Percentiles rank a stretch among this genome's conserved stretches.
Conservation (phyloP, 176 grass and related monocot species). For the Zizania latifolia region DNA sequence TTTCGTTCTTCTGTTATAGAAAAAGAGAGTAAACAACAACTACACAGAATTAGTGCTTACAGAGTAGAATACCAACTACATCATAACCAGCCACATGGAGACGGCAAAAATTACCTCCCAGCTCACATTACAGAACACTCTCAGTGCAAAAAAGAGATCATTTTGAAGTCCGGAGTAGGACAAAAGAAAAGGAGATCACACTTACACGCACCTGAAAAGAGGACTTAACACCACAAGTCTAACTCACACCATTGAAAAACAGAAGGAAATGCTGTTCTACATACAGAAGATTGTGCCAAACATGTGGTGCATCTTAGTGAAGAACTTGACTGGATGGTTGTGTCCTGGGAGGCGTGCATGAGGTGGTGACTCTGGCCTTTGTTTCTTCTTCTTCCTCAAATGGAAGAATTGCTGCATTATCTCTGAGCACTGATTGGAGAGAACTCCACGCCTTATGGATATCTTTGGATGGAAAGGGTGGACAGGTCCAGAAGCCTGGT, state of each 20-base stretch:
- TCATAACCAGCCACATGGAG: too few relatives aligned
- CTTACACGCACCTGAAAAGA: background rate
- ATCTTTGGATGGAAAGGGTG: constrained; percentile 95
- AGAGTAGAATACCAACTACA: too few relatives aligned
- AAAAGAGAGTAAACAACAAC: too few relatives aligned
- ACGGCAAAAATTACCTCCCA: background rate
- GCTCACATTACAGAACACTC: background rate
- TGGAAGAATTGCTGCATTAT: constrained; percentile 88
- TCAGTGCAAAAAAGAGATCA: background rate
- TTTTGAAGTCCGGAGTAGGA: background rate
- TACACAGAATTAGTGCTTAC: too few relatives aligned
- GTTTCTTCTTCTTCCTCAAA: constrained; percentile 72
- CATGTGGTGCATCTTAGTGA: constrained; percentile 62
- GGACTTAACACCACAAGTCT: background rate
- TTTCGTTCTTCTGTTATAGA: too few relatives aligned
- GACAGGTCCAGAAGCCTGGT: constrained; percentile 45
- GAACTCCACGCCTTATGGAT: constrained; percentile 61
- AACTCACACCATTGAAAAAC: background rate
- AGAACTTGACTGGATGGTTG: constrained; percentile 76
- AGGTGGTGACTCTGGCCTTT: constrained; percentile 38
- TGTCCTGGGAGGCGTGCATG: constrained; percentile 27
- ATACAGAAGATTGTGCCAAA: constrained; percentile 72
- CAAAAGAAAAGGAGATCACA: background rate
- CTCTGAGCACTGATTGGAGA: constrained; percentile 66
- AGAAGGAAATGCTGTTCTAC: constrained; percentile 33